Conservation (phyloP, 2,329 filamentous ascomycete genomes). For the Tricladium varicosporioides region DNA sequence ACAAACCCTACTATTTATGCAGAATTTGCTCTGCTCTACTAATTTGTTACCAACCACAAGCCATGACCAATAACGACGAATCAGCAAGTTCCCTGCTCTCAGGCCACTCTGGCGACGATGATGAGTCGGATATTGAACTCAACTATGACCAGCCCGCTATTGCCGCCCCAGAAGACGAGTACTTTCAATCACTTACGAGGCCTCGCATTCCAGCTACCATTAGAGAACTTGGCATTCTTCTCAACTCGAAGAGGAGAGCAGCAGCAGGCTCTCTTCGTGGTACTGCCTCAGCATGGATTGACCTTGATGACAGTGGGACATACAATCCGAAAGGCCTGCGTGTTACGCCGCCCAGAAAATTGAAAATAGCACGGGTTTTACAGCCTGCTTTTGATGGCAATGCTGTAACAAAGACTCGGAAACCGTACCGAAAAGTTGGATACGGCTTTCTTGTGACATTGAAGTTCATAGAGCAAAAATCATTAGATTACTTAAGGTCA, state of each 20-base stretch:
- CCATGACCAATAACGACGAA: too few species aligned
- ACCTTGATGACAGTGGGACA: conserved; percentile 29
- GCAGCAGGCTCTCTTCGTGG: conserved; percentile 15
- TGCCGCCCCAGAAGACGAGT: conserved; percentile 3
- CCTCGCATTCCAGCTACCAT: neutral
- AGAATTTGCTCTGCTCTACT: too few species aligned
- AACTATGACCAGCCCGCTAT: conserved; percentile 1
- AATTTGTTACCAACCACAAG: too few species aligned
- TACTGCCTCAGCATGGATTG: conserved; percentile 19
- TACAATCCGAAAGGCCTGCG: conserved; percentile 25
- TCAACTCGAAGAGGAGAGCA: conserved; percentile 17
- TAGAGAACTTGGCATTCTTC: conserved; percentile 11
- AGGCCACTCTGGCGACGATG: neutral
- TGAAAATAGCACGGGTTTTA: neutral
- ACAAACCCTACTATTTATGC: too few species aligned
- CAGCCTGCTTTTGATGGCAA: conserved; percentile 3
- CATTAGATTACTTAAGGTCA: conserved; percentile 17
- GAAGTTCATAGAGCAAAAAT: conserved; percentile 9
- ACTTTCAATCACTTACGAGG: neutral
- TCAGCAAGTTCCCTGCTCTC: too few species aligned
- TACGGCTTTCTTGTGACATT: conserved; percentile 19
- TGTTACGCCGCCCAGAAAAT: neutral
- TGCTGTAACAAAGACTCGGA: neutral
- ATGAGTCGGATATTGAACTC: conserved; percentile 1
- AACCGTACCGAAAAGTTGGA: conserved; percentile 4